Base-by-base conservation (phyloP, 179 eudicot species). In the Beta corolliflora region DNA sequence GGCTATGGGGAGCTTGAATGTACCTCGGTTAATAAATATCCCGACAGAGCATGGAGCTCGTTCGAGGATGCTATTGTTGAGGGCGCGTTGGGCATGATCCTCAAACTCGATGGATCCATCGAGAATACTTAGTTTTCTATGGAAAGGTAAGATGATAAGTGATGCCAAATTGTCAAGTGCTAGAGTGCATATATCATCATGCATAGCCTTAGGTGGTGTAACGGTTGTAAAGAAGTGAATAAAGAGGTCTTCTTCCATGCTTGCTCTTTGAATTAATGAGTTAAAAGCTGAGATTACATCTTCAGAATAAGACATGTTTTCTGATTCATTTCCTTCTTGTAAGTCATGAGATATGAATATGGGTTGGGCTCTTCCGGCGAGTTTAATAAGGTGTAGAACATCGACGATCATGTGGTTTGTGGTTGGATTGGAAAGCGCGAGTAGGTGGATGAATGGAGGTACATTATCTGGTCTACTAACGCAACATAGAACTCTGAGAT, bases 21-120 rank as follows among this genome's bases (percentile, higher is more conserved):
- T 76, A 2, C 89, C 89, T 4, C 95, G 79, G 65, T 94, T 93
- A 3, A 94, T 80, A 0, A 91, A 88, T 63, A 94, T 81, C 4
- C 93, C 97, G 3, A 94, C 93, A 0, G 95, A 89, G 78, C 95
- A 94, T 3, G 98, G 98, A 2, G 94, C 85, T 9, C 83, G 88
- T 3, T 84, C 75, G 0, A 93, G 84, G 55, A 94, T 83, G 7
- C 79, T 86, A 18, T 36, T 81, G 79, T 94, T 94, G 9, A 94
- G 88, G n/a, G 63, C 58, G 74, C 91, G 74, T 3, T 87, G 85
- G 1, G 64, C 41, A 16, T 86, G 84, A 63, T 80, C 89, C 8
- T 80, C 84, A 5, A 78, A 61, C 2, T 85, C 92, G 0, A 87
- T 55, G 0, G 80, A 79, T 5, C 91, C 93, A 66, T 87, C 93